phyloP scores from a whole-genome alignment of 257 asterid genomes.

The Solanum pimpinellifolium region DNA sequence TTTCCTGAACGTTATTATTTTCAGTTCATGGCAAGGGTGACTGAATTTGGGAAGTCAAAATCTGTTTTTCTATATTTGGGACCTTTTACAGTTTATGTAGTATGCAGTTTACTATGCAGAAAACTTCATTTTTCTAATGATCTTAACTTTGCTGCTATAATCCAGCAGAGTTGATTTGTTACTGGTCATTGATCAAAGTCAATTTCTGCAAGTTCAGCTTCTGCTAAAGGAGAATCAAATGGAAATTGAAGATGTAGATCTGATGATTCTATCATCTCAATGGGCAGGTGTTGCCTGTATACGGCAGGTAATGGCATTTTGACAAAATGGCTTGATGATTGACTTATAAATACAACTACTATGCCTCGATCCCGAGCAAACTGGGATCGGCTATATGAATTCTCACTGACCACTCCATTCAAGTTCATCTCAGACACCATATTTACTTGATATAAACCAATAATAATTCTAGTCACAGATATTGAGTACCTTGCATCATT shows the following conservation, averaged over 20 bases:
- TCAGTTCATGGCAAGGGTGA: neutral
- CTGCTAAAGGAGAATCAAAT: conserved; percentile 21
- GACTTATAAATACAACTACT: neutral
- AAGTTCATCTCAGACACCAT: neutral
- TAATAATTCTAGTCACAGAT: neutral
- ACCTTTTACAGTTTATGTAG: neutral
- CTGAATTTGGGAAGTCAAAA: neutral
- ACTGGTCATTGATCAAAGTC: neutral
- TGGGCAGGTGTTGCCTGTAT: conserved; percentile 72
- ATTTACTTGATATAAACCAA: neutral
- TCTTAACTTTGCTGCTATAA: neutral
- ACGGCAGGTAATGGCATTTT: conserved; percentile 45
- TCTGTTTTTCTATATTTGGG: neutral
- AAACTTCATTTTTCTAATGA: neutral
- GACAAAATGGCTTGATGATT: neutral
- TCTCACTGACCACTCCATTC: neutral
- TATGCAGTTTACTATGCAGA: neutral
- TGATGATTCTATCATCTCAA: conserved; percentile 64
- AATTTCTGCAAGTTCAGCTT: conserved; percentile 33
- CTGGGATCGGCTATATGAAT: neutral
- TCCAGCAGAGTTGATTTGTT: neutral
- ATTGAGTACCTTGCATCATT: neutral
- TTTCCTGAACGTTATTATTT: neutral
- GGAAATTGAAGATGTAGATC: conserved; percentile 57
- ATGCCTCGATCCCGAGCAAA: neutral